Percentiles rank a stretch among this genome's conserved stretches.
phyloP scores from a whole-genome alignment of 2,329 filamentous ascomycete genomes.

The Aspergillus candidus region DNA sequence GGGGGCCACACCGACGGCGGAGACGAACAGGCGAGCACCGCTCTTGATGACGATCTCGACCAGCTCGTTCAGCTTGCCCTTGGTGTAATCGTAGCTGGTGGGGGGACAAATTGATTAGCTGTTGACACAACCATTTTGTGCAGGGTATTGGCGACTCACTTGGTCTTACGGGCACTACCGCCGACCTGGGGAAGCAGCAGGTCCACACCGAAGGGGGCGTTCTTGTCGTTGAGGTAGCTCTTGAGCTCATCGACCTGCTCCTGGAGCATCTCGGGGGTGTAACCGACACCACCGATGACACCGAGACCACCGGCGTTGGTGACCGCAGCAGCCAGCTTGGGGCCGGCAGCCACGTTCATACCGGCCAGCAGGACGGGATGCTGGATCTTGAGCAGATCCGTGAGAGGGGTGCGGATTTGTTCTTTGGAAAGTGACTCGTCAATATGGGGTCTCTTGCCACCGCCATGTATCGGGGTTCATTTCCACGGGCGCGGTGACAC shows the following conservation, averaged over 20 bases:
- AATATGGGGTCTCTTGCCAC: conserved; percentile 12
- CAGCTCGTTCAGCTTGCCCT: conserved; percentile 91
- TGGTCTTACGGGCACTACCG: conserved; percentile 89
- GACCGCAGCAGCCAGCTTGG: conserved; percentile 91
- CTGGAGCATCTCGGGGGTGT: conserved; percentile 93
- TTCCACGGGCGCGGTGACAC: conserved; percentile 16
- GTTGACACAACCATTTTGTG: conserved; percentile 77
- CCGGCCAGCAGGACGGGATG: conserved; percentile 93
- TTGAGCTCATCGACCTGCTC: conserved; percentile 96
- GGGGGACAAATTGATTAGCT: conserved; percentile 33
- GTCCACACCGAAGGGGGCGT: conserved; percentile 20
- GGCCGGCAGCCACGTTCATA: conserved; percentile 98
- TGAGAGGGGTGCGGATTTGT: conserved; percentile 83
- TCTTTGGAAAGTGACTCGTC: conserved; percentile 47
- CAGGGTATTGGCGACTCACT: conserved; percentile 47
- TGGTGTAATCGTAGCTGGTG: conserved; percentile 94
- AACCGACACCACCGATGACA: conserved; percentile 85
- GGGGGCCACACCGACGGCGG: conserved; percentile 88
- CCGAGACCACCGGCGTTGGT: conserved; percentile 95
- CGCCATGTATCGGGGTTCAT: conserved; percentile 1
- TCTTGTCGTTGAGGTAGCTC: conserved; percentile 27
- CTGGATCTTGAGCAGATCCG: conserved; percentile 96
- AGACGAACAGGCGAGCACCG: conserved; percentile 89
- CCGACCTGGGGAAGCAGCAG: conserved; percentile 89
- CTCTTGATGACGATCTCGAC: conserved; percentile 89